Conservation (phyloP, 176 grass and related monocot species). For the Zoysia japonica region DNA sequence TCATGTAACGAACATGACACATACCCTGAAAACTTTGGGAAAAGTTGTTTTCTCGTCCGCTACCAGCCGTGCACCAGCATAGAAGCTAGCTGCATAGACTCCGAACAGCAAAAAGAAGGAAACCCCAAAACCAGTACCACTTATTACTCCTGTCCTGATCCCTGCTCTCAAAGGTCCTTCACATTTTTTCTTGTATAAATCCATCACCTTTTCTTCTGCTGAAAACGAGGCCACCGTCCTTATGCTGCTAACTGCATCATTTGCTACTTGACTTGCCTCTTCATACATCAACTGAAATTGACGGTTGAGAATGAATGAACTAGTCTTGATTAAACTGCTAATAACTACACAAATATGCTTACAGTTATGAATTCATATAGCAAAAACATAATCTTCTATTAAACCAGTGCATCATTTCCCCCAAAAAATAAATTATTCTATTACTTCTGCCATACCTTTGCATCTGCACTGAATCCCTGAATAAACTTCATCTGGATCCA, state of each 20-base stretch:
- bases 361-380: no score
- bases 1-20: not conserved
- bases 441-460: conserved; percentile 51
- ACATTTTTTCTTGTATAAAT: conserved; percentile 76
- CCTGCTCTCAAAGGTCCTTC: conserved; percentile 67
- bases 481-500: conserved; percentile 62
- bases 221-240: conserved; percentile 93
- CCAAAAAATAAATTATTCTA: no score
- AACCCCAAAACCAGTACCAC: conserved; percentile 70
- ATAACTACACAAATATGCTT: not conserved
- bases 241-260: conserved; percentile 58
- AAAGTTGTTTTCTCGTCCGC: conserved; percentile 55
- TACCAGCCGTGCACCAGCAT: conserved; percentile 67
- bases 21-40: conserved; percentile 69
- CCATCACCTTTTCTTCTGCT: conserved; percentile 76
- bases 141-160: conserved; percentile 72
- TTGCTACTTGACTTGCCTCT: conserved; percentile 53
- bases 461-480: conserved; percentile 78
- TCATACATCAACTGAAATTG: conserved; percentile 79
- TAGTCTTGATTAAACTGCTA: not conserved
- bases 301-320: conserved; percentile 13
- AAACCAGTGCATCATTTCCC: no score
- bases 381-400: no score
- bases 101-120: conserved; percentile 60
- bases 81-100: conserved; percentile 61